A percentile compares a stretch with the other conserved stretches of the same genome.
These are phyloP conservation scores for Pestalotiopsis sp. DNA, from an alignment of 2,329 filamentous ascomycete genomes.

Conservation along the genomic window DNA sequence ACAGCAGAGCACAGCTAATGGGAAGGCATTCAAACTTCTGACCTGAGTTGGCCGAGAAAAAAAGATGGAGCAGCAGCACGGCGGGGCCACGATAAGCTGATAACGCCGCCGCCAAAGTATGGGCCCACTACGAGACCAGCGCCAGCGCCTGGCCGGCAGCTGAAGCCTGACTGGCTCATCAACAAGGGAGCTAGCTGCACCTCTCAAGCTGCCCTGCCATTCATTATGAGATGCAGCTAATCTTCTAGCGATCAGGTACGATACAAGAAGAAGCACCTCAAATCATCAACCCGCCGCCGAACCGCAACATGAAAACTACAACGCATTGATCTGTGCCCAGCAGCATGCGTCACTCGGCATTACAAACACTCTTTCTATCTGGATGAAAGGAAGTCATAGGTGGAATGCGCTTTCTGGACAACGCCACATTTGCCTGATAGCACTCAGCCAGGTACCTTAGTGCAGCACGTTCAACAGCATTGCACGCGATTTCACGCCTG, in stretches of 20 bases:
- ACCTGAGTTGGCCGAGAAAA: neutral
- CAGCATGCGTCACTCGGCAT: neutral
- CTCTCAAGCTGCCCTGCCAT: neutral
- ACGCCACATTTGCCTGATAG: neutral
- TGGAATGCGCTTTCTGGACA: neutral
- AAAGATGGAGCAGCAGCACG: constrained; percentile 5
- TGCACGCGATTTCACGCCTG: neutral
- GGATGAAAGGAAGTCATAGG: neutral
- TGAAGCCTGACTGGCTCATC: neutral
- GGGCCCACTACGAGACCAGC: neutral
- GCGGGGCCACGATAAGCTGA: constrained; percentile 2
- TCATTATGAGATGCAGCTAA: neutral
- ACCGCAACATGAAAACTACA: neutral
- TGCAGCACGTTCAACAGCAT: neutral
- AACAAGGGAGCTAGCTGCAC: neutral
- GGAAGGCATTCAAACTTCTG: neutral
- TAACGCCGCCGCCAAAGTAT: neutral
- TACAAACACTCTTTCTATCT: neutral
- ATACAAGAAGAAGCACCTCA: neutral
- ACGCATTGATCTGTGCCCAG: neutral
- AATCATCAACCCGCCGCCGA: neutral
- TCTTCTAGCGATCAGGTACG: neutral
- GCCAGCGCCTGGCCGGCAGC: neutral
- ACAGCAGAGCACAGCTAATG: neutral
- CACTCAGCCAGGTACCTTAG: neutral